Conservation (phyloP, 495 filamentous ascomycete genomes). For the Xylona heveae region DNA sequence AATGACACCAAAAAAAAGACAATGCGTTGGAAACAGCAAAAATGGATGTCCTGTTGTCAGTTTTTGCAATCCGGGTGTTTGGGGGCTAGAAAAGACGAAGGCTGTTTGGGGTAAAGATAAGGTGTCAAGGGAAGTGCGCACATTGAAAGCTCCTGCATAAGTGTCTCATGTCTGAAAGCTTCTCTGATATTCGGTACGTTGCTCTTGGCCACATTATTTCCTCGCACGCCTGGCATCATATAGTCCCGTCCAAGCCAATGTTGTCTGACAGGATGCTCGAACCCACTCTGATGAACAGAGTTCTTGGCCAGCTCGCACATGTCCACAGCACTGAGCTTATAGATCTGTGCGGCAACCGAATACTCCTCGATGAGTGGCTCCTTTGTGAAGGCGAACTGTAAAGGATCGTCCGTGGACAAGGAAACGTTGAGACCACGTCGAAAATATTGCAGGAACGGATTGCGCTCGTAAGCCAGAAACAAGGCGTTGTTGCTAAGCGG, state of each 20-base stretch:
- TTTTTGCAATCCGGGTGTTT: too few relatives aligned
- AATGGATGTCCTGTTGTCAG: too few relatives aligned
- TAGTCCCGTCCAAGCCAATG: conserved; percentile 71
- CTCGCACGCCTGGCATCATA: conserved; percentile 46
- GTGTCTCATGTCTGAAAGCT: conserved; percentile 68
- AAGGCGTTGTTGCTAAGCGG: conserved; percentile 94
- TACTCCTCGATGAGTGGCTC: conserved; percentile 97
- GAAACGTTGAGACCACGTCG: conserved; percentile 87
- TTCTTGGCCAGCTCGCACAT: conserved; percentile 98
- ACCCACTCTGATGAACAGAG: conserved; percentile 84
- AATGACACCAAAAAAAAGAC: too few relatives aligned
- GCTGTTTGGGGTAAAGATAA: neutral
- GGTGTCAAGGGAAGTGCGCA: conserved; percentile 12
- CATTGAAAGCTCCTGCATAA: conserved; percentile 65
- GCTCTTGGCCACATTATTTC: conserved; percentile 83
- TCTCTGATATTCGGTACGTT: conserved; percentile 89
- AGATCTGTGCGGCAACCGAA: conserved; percentile 92
- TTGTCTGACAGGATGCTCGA: conserved; percentile 70
- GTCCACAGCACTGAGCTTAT: conserved; percentile 89
- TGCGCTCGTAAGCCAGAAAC: conserved; percentile 92
- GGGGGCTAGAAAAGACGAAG: neutral
- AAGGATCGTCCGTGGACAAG: conserved; percentile 85
- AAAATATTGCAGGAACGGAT: conserved; percentile 90
- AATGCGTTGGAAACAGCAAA: too few relatives aligned
- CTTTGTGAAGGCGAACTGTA: conserved; percentile 97